Evolutionary conservation across 176 grass and related monocot genomes (phyloP).

Genomic region (Calamus simplicifolius): DNA sequence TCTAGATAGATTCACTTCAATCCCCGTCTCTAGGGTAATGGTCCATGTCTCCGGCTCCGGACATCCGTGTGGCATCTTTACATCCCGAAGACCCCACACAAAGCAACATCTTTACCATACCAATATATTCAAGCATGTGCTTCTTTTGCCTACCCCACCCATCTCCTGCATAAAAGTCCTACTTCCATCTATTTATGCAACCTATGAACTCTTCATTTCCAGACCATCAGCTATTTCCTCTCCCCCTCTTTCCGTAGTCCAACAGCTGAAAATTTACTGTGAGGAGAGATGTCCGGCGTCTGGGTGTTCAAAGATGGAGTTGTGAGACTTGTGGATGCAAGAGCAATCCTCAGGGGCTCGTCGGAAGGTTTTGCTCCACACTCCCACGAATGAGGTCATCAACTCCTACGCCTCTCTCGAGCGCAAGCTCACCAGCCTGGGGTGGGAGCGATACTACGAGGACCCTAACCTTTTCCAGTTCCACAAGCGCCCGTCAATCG

Average conservation of each 20-base stretch:
- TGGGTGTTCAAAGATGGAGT: slow-evolving; percentile 85
- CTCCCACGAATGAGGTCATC: slow-evolving; percentile 56
- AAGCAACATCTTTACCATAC: no score
- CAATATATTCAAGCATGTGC: no score
- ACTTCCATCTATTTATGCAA: slow-evolving; percentile 4
- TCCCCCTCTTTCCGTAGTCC: not conserved
- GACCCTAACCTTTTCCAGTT: slow-evolving; percentile 66
- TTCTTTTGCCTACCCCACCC: no score
- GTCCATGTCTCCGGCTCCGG: no score
- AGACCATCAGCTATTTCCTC: not conserved
- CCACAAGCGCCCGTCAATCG: slow-evolving; percentile 60
- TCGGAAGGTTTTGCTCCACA: slow-evolving; percentile 53
- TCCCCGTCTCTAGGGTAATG: no score
- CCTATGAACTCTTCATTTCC: not conserved
- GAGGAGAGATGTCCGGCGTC: slow-evolving; percentile 51
- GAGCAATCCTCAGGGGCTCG: slow-evolving; percentile 11
- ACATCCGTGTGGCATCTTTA: no score
- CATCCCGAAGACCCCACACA: no score
- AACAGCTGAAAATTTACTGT: no score
- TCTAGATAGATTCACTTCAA: no score
- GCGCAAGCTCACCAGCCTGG: slow-evolving; percentile 47
- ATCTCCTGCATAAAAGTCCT: not conserved
- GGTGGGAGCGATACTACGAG: slow-evolving; percentile 82
- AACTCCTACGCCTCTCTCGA: slow-evolving; percentile 61
- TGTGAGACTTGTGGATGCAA: slow-evolving; percentile 43